These are phyloP conservation scores for Arachis hypogaea DNA, from an alignment of 306 rosid genomes.

Conservation along the genomic window DNA sequence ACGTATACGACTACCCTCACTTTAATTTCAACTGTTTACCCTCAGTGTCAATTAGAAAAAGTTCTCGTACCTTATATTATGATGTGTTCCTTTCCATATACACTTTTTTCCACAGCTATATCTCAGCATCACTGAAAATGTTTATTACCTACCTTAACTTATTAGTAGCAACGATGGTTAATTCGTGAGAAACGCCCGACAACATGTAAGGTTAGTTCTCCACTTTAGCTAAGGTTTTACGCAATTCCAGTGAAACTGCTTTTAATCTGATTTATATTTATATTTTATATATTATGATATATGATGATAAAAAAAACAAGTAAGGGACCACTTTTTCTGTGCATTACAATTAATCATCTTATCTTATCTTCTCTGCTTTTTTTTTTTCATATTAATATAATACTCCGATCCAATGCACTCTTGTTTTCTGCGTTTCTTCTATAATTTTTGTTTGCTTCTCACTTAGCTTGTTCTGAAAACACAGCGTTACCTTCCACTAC, in stretches of 20 bases:
- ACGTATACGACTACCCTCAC: background rate
- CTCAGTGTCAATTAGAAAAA: slow-evolving; percentile 4
- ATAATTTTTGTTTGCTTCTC: background rate
- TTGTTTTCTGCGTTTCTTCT: slow-evolving; percentile 1
- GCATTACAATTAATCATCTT: slow-evolving; percentile 27
- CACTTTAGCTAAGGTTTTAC: slow-evolving; percentile 24
- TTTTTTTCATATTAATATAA: slow-evolving; percentile 11
- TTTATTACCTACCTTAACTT: background rate
- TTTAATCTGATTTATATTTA: background rate
- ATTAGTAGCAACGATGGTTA: slow-evolving; percentile 7
- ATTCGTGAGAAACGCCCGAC: slow-evolving; percentile 26
- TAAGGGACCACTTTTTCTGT: slow-evolving; percentile 49
- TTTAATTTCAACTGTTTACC: background rate
- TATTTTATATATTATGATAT: background rate
- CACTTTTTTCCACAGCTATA: background rate
- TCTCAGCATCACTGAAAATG: background rate
- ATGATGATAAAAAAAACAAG: background rate
- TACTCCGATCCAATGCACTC: background rate
- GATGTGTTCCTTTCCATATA: background rate
- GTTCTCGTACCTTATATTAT: background rate
- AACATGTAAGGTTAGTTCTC: slow-evolving; percentile 37
- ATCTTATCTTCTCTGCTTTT: slow-evolving; percentile 36
- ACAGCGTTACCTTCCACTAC: slow-evolving; percentile 26
- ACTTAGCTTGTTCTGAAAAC: background rate
- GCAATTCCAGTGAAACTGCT: slow-evolving; percentile 33